Evolutionary conservation across 345 rosid genomes (phyloP), one percentile per base, ranked within the genome.

Genomic region (Murraya koenigii): DNA sequence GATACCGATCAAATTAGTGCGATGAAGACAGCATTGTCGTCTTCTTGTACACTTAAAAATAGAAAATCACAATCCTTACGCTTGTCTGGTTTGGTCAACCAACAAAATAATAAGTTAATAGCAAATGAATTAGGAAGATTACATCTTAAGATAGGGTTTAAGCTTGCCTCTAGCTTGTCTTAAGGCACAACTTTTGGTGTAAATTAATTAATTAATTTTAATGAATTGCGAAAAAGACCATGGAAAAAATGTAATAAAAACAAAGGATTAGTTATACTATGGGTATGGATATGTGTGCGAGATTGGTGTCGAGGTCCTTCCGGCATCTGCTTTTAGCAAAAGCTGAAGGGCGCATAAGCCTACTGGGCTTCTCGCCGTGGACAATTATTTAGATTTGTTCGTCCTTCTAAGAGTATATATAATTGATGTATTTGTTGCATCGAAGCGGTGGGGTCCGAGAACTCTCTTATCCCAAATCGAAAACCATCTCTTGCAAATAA

Each of bases 341-440:
- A 60, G 67, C 44, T 5, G 3, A 26, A 20, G 5, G 60, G 15
- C 60, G 60, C 49, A 64, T 2, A 9, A 59, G 49, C 36, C 56
- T 1, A 67, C 7, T 8, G 49, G 9, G 70, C 44, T 60, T 23
- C 30, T 59, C 66, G 23, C 22, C 36, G 19, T 36, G 65, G 30
- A 25, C 74, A 74, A 74, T 74, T 56, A 74, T 74, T 68, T 65
- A 35, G 13, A 44, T 44, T 11, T 44, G 49, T 14, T n/a, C 36
- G 49, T 28, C 74, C 23, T 60, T 14, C 26, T 38, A 3, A n/a
- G 39, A n/a, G n/a, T 4, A 38, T 15, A 6, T 1, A 55, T 55
- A 22, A 41, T 41, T 0, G 49, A 41, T 44, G 62, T 19, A 13
- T 22, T 66, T 47, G 54, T 25, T 28, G 13, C 22, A 19, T 54